Conservation (phyloP, 306 rosid genomes). For the Quercus ilex region DNA sequence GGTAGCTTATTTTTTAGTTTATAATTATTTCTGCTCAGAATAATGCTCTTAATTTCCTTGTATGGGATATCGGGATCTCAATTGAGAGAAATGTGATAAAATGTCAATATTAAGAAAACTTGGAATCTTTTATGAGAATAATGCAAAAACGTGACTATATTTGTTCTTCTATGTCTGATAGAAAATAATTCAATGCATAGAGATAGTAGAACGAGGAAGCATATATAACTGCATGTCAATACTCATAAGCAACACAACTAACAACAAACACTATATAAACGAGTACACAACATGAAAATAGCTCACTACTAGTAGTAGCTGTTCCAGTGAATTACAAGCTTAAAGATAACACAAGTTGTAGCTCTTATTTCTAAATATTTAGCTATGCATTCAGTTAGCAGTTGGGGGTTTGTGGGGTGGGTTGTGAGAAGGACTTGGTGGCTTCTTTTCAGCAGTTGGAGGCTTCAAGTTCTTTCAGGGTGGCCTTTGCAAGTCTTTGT, state of each 20-base stretch:
- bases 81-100: too few species aligned
- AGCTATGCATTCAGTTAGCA: neutral
- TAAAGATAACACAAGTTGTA: neutral
- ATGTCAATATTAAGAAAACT: too few species aligned
- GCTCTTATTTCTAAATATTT: neutral
- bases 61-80: too few species aligned
- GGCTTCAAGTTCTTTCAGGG: neutral
- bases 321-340: neutral
- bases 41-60: too few species aligned
- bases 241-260: neutral
- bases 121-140: too few species aligned
- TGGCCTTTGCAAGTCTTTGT: too few species aligned
- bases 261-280: neutral
- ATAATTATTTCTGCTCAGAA: too few species aligned
- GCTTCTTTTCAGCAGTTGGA: neutral
- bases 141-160: too few species aligned
- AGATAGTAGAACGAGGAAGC: too few species aligned
- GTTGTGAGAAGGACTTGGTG: neutral
- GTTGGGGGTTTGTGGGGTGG: neutral
- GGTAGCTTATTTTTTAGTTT: too few species aligned
- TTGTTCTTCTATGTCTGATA: too few species aligned
- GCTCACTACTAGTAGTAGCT: neutral
- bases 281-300: neutral
- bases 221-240: neutral
- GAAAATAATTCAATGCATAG: too few species aligned